A percentile compares a stretch with the other conserved stretches of the same genome.
Evolutionary conservation across 768 basidiomycete genomes (phyloP).

Genomic region (Lanmaoa pseudosensibilis): DNA sequence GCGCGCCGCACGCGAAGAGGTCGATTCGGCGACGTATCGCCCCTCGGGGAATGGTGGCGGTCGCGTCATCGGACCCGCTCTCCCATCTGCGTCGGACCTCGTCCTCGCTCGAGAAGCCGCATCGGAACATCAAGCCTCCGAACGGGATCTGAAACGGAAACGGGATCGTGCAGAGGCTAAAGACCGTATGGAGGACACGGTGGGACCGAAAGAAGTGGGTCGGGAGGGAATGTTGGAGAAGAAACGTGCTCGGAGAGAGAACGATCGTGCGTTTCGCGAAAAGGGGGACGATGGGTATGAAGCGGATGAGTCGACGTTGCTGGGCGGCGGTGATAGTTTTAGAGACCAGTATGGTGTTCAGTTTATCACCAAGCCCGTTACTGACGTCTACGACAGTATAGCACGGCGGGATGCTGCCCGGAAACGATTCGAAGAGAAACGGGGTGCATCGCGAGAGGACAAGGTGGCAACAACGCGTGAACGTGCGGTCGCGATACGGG

Average conservation of each 20-base stretch:
- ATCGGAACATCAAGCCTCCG: conserved; percentile 51
- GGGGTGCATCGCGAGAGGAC: conserved; percentile 43
- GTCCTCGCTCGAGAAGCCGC: conserved; percentile 65
- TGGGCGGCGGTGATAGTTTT: conserved; percentile 86
- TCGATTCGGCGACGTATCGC: conserved; percentile 47
- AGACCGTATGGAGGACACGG: conserved; percentile 72
- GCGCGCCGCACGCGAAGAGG: conserved; percentile 58
- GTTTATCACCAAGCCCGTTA: not conserved
- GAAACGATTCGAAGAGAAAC: conserved; percentile 57
- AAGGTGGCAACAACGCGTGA: conserved; percentile 55
- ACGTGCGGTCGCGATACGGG: conserved; percentile 57
- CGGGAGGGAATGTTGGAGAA: conserved; percentile 86
- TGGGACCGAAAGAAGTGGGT: conserved; percentile 76
- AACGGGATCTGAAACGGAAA: conserved; percentile 61
- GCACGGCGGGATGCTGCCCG: conserved; percentile 71
- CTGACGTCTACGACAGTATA: conserved; percentile 46
- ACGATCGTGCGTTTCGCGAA: conserved; percentile 69
- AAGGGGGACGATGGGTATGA: conserved; percentile 75
- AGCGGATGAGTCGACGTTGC: conserved; percentile 70
- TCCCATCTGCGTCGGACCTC: conserved; percentile 69
- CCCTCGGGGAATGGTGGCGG: conserved; percentile 4
- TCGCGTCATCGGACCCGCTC: conserved; percentile 61
- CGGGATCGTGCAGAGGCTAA: conserved; percentile 63
- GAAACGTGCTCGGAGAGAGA: conserved; percentile 70
- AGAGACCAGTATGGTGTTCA: conserved; percentile 59